Evolutionary conservation across 805 yeast genomes (phyloP).

Genomic region (Sugiyamaella boreocaroliniensis): DNA sequence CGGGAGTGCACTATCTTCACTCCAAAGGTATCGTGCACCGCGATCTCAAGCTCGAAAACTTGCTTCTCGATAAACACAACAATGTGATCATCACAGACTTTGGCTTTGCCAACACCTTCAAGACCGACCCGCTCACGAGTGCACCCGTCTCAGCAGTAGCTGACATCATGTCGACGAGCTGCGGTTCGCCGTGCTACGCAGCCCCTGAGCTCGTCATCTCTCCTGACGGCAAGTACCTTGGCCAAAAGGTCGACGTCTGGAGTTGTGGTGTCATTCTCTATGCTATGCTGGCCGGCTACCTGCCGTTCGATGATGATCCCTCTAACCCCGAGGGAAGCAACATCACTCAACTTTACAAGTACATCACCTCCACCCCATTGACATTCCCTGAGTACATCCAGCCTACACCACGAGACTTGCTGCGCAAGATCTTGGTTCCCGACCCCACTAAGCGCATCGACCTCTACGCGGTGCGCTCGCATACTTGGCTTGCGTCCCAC

Average conservation of each 20-base stretch:
- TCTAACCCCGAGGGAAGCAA: constrained; percentile 94
- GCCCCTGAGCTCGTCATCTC: constrained; percentile 95
- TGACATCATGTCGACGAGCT: constrained; percentile 86
- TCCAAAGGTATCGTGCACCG: constrained; percentile 74
- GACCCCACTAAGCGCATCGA: constrained; percentile 73
- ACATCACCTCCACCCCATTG: constrained; percentile 83
- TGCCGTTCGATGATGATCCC: constrained; percentile 97
- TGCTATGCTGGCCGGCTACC: constrained; percentile 95
- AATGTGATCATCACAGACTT: constrained; percentile 84
- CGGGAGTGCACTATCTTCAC: constrained; percentile 89
- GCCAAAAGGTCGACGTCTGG: constrained; percentile 94
- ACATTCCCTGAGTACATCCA: constrained; percentile 93
- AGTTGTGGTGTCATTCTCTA: constrained; percentile 91
- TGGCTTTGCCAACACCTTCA: constrained; percentile 88
- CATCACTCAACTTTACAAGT: constrained; percentile 81
- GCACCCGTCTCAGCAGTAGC: constrained; percentile 21
- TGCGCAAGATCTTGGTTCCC: constrained; percentile 73
- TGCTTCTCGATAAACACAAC: constrained; percentile 75
- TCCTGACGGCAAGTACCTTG: constrained; percentile 71
- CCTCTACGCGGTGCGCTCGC: constrained; percentile 64
- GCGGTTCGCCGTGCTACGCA: constrained; percentile 98
- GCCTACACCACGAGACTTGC: constrained; percentile 83
- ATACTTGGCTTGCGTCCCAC: constrained; percentile 85
- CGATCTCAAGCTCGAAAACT: constrained; percentile 68
- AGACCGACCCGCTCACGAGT: constrained; percentile 17